These are phyloP conservation scores for Lentithecium fluviatile DNA, from an alignment of 495 filamentous ascomycete species.

Conservation along the genomic window DNA sequence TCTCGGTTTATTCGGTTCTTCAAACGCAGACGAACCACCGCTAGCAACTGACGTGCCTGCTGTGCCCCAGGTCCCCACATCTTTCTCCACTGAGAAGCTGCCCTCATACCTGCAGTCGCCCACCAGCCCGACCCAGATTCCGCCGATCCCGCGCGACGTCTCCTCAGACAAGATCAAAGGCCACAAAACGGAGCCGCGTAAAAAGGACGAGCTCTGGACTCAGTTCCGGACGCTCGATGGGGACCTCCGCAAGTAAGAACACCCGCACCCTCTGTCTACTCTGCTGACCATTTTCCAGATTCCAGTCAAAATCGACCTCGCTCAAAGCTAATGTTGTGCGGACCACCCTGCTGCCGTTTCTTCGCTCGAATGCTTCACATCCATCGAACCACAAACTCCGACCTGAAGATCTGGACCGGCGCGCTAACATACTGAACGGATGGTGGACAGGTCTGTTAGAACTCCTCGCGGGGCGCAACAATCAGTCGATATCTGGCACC, in stretches of 20 bases:
- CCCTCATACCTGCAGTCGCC: slow-evolving; percentile 46
- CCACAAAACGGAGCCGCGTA: slow-evolving; percentile 46
- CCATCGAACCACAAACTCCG: slow-evolving; percentile 64
- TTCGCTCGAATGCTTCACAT: slow-evolving; percentile 69
- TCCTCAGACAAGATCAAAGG: slow-evolving; percentile 45
- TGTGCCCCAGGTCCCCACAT: slow-evolving; percentile 56
- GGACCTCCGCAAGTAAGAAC: slow-evolving; percentile 70
- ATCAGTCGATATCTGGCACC: slow-evolving; percentile 69
- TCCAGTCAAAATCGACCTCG: slow-evolving; percentile 73
- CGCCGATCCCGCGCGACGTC: slow-evolving; percentile 52
- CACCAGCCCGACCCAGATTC: slow-evolving; percentile 48
- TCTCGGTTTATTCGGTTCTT: slow-evolving; percentile 26
- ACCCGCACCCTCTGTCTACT: neutral
- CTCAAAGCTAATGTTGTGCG: slow-evolving; percentile 80
- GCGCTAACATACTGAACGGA: slow-evolving; percentile 80
- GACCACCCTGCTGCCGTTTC: slow-evolving; percentile 76
- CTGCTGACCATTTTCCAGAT: slow-evolving; percentile 43
- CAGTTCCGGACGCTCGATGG: slow-evolving; percentile 77
- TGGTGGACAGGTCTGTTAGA: slow-evolving; percentile 95
- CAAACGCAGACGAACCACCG: slow-evolving; percentile 8
- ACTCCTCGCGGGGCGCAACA: slow-evolving; percentile 73
- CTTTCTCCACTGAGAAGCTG: slow-evolving; percentile 60
- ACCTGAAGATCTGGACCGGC: slow-evolving; percentile 82
- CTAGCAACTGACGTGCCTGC: slow-evolving; percentile 47
- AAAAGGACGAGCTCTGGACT: slow-evolving; percentile 86